Percentiles rank a stretch among this genome's conserved stretches.
Evolutionary conservation across 352 stramenopile genomes (phyloP).

Genomic region (Phytopythium aichiense): DNA sequence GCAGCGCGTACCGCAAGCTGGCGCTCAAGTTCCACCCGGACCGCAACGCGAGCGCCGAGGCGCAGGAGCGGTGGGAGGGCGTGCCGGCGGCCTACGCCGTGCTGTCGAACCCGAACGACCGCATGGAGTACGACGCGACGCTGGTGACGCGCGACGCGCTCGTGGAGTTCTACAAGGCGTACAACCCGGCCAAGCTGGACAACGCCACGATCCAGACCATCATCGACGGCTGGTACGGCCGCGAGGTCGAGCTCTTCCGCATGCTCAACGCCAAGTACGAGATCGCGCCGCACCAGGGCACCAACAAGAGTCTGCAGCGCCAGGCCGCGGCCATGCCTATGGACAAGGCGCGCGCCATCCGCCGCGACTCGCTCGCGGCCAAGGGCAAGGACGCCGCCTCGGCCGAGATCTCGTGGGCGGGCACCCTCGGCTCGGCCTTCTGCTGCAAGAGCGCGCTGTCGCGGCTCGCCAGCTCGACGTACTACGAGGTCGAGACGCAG

Average conservation of each 20-base stretch:
- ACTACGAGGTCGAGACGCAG: slow-evolving; percentile 80
- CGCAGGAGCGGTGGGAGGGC: slow-evolving; percentile 70
- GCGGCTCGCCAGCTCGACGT: slow-evolving; percentile 56
- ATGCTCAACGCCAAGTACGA: slow-evolving; percentile 88
- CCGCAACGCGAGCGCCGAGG: slow-evolving; percentile 85
- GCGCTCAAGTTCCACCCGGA: slow-evolving; percentile 88
- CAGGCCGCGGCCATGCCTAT: slow-evolving; percentile 34
- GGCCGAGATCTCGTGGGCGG: slow-evolving; percentile 49
- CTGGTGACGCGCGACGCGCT: slow-evolving; percentile 71
- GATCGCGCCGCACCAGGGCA: slow-evolving; percentile 70
- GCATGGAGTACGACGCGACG: slow-evolving; percentile 73
- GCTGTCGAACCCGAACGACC: slow-evolving; percentile 76
- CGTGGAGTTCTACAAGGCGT: slow-evolving; percentile 77
- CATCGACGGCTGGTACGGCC: slow-evolving; percentile 82
- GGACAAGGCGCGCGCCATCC: slow-evolving; percentile 54
- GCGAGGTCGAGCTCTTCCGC: slow-evolving; percentile 81
- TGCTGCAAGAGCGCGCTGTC: slow-evolving; percentile 64
- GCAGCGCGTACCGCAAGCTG: slow-evolving; percentile 86
- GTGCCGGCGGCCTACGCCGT: slow-evolving; percentile 71
- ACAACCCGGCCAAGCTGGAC: slow-evolving; percentile 83
- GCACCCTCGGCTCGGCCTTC: slow-evolving; percentile 52
- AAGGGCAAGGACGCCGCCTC: slow-evolving; percentile 51
- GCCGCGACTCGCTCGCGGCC: slow-evolving; percentile 51
- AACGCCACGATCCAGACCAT: slow-evolving; percentile 84
- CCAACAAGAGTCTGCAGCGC: slow-evolving; percentile 45